Percentiles rank a stretch among this genome's conserved stretches.
Conservation (phyloP, 331 rosid genomes). For the Quercus phellos region DNA sequence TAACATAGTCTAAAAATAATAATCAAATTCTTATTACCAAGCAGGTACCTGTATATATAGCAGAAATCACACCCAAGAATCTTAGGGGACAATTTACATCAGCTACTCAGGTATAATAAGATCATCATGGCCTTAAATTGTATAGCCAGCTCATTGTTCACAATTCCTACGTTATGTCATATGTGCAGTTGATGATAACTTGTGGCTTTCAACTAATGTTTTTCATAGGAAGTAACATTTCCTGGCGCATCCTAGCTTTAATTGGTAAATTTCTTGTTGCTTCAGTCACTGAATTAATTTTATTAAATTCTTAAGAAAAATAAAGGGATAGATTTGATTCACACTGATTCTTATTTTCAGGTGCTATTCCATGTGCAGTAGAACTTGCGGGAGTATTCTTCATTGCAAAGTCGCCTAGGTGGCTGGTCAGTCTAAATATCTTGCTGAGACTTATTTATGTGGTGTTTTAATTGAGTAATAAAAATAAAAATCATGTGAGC, state of each 20-base stretch:
- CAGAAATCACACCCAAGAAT: conserved; percentile 81
- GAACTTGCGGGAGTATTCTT: conserved; percentile 58
- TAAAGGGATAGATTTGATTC: not conserved
- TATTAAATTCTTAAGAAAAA: no score
- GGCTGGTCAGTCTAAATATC: conserved; percentile 51
- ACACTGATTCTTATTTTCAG: conserved; percentile 21
- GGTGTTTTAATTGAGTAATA: not conserved
- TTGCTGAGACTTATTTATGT: not conserved
- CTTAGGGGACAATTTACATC: conserved; percentile 76
- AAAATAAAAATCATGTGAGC: no score
- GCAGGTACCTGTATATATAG: conserved; percentile 84
- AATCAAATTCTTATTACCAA: conserved; percentile 1
- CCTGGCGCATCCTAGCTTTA: conserved; percentile 64
- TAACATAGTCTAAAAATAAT: no score
- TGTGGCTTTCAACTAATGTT: conserved; percentile 66
- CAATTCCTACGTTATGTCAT: conserved; percentile 2
- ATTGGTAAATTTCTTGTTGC: conserved; percentile 36
- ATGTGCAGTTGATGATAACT: conserved; percentile 66
- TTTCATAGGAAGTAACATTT: conserved; percentile 57
- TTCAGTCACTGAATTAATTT: not conserved
- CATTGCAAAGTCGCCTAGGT: conserved; percentile 77
- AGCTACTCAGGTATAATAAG: conserved; percentile 56
- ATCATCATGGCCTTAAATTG: not conserved
- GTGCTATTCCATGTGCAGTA: conserved; percentile 41
- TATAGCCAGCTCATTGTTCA: not conserved